A percentile compares a stretch with the other conserved stretches of the same genome.
Conservation (phyloP, 2,329 filamentous ascomycete genomes). For the Trichophyton equinum region DNA sequence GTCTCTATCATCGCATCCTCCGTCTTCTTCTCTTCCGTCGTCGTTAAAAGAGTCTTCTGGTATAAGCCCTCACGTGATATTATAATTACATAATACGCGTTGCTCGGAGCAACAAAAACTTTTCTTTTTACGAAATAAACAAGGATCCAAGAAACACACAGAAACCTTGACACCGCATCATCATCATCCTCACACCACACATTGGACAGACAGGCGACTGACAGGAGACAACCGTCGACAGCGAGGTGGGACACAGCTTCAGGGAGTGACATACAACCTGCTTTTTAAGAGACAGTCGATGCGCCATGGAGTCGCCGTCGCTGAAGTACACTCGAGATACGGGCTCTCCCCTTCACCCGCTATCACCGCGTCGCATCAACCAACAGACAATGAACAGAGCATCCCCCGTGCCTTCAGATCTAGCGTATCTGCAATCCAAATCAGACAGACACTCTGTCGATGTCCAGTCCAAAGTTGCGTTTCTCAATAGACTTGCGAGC, state of each 20-base stretch:
- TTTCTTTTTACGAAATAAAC: neutral
- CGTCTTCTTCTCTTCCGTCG: neutral
- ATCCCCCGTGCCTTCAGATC: conserved; percentile 30
- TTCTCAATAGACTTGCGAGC: conserved; percentile 34
- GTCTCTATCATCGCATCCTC: neutral
- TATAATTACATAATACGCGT: neutral
- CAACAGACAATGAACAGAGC: conserved; percentile 30
- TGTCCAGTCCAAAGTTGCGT: conserved; percentile 38
- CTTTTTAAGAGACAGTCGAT: too few relatives aligned
- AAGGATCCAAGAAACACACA: neutral
- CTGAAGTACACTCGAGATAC: conserved; percentile 14
- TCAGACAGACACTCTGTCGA: conserved; percentile 28
- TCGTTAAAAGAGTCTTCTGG: too few relatives aligned
- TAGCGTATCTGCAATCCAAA: conserved; percentile 26
- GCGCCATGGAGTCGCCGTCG: neutral
- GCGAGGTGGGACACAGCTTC: neutral
- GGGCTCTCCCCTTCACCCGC: conserved; percentile 29
- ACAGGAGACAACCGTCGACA: neutral
- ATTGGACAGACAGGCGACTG: neutral
- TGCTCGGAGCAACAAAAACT: neutral
- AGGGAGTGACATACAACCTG: neutral
- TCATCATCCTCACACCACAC: too few relatives aligned
- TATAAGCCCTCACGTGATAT: too few relatives aligned
- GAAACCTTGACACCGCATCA: neutral
- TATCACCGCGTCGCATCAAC: conserved; percentile 40